Evolutionary conservation across 2,329 filamentous ascomycete species (phyloP), one percentile per base, ranked within the genome.

Genomic region (Verticillium alfalfae): DNA sequence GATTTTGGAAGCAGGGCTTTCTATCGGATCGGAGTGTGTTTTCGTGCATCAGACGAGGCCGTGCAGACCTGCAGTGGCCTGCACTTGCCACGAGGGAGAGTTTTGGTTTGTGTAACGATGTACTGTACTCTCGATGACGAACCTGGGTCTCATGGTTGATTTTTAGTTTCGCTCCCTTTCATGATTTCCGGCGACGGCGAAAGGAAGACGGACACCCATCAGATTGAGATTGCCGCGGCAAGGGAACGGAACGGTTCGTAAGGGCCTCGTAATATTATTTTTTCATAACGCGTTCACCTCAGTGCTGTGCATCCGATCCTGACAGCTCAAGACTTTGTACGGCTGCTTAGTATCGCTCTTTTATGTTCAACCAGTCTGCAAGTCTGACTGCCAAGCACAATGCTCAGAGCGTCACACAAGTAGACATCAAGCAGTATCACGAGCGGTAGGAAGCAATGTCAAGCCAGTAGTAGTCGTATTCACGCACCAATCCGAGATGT

Each of bases 131-230:
- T 61, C 38, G 39, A 52, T 52, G 45, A 52, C 45, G 45, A 16
- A 52, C 45, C 45, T 52, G 45, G 45, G 45, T 52, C 45, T 52
- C 45, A 9, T 52, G 22, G 18, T n/a, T 52, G 45, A 26, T 52
- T 52, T 37, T 61, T 56, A 13, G 62, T 60, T 56, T 60, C 59
- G 57, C 59, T 59, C 60, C 64, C 59, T 65, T 65, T 64, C 63
- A 65, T 60, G 62, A 60, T 58, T 64, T 62, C 59, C 62, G 63
- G 62, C 58, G 64, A 59, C 49, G 62, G 63, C 58, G 60, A 64
- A 65, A 60, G 60, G 63, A 52, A 52, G 45, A 52, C 16, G 63
- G 62, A 38, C 34, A 57, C 63, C 58, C 62, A 64, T 64, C 63
- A 65, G 63, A 65, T 64, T 65, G 63, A 52, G 45, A 52, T 22